Evolutionary conservation across 2,329 filamentous ascomycete genomes (phyloP), one percentile per base, ranked within the genome.

Genomic region (Xylariaceae sp.): DNA sequence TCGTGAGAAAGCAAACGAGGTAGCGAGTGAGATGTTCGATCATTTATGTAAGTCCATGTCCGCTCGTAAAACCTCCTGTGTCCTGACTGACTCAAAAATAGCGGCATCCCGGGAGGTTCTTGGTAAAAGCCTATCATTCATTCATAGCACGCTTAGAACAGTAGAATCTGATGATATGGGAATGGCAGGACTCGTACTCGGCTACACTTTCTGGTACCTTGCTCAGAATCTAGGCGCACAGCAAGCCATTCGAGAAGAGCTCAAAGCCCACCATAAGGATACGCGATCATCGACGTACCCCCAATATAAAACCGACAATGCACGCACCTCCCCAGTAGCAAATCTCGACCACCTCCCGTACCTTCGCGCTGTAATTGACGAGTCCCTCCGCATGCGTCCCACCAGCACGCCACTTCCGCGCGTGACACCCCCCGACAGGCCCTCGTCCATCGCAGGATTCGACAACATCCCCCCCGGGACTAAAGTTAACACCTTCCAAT

Each of bases 331-430:
- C n/a, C n/a, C n/a, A n/a, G n/a, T n/a, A n/a, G n/a, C n/a, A n/a
- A n/a, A n/a, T n/a, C 35, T 45, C 5, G 37, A 36, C 20, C 5
- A 22, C n/a, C 45, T 48, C 1, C 32, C 45, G 2, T 48, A 48
- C 35, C 41, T 48, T 0, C 14, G 10, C n/a, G 45, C 45, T n/a
- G 42, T 48, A 1, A 35, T 48, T 11, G 25, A 44, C 14, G 45
- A 48, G 37, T 35, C 25, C 1, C 29, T 48, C 4, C 45, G 45
- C 29, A 44, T 48, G 42, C 45, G 45, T 3, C 45, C 45, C 14
- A 48, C 14, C 14, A 44, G 45, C 22, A 48, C 45, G 19, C 45
- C 45, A 10, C 37, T 48, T n/a, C 45, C 45, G 7, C 27, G 45
- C 16, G 17, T 48, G n/a, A 48, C 45, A 11, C 45, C 45, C 2